These are phyloP conservation scores for Pythium angustatum DNA, from an alignment of 352 stramenopile genomes.

Conservation along the genomic window DNA sequence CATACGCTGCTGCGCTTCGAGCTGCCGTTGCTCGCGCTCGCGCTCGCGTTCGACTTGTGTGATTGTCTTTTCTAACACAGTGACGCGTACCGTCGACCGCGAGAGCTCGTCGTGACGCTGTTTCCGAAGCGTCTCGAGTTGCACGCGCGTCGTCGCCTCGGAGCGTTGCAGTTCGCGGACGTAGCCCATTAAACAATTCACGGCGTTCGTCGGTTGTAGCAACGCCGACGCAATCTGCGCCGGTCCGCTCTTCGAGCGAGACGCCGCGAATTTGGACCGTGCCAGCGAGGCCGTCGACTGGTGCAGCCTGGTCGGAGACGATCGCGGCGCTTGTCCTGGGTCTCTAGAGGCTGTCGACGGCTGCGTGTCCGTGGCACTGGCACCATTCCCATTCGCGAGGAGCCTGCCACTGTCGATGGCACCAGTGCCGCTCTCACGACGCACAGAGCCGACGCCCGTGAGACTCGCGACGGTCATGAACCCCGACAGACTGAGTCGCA, in stretches of 20 bases:
- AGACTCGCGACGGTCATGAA: constrained; percentile 36
- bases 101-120: constrained; percentile 55
- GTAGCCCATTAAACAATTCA: constrained; percentile 77
- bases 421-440: constrained; percentile 13
- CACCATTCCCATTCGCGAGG: background rate
- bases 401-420: background rate
- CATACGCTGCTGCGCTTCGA: constrained; percentile 28
- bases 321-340: background rate
- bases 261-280: constrained; percentile 34
- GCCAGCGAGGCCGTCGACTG: constrained; percentile 30
- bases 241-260: constrained; percentile 21
- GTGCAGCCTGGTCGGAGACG: constrained; percentile 27
- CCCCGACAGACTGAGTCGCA: constrained; percentile 53
- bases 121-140: constrained; percentile 57
- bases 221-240: constrained; percentile 53
- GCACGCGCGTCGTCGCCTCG: constrained; percentile 56
- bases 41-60: constrained; percentile 25
- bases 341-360: background rate
- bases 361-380: too few species aligned
- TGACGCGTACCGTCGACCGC: constrained; percentile 43
- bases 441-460: constrained; percentile 26
- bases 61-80: constrained; percentile 47
- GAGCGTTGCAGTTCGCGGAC: constrained; percentile 74
- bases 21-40: constrained; percentile 17
- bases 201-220: constrained; percentile 50